Evolutionary conservation across 139 green algal genomes (phyloP), one percentile per base, ranked within the genome.

Genomic region (Auxenochlorella protothecoides): DNA sequence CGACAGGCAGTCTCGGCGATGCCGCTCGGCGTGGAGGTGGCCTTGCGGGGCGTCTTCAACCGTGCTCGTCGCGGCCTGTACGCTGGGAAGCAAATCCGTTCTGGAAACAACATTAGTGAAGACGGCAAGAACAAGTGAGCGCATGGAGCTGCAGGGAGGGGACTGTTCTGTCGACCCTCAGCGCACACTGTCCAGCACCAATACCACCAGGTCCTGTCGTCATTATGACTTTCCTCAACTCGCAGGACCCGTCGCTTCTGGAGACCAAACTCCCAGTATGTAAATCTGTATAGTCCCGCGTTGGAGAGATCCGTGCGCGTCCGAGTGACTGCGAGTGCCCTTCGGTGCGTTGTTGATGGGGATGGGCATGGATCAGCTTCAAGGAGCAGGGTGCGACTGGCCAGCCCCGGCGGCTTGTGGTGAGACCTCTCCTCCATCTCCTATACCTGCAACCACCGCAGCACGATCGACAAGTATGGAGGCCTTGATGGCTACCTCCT

Each of bases 401-500:
- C 60, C 4, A 3, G 63, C 6, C 4, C 15, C 2, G 6, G n/a
- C 57, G 51, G 65, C 56, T 56, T 2, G 7, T 12, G 65, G 7
- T 13, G 59, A 0, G 16, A 6, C 44, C 70, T 57, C 6, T 52
- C 53, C n/a, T 71, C 0, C 52, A 54, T 9, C 62, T 64, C 4
- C 67, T 8, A 11, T 6, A 72, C n/a, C 55, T n/a, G 53, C 5
- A 9, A 10, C 8, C 2, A 6, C 27, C 61, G 71, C 79, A 92
- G 86, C 68, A 76, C 65, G 8, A 97, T 97, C 64, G 91, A 97
- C 77, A 89, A 90, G 64, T 78, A 75, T 27, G 91, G 91, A 52
- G 88, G 91, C 11, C 76, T 97, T 15, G 91, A 97, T 75, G 68
- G 79, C 3, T 97, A 96, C 69, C 67, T 97, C 16, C 64, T 96